phyloP scores from a whole-genome alignment of 495 filamentous ascomycete genomes.

The Sabuloglossum arenarium region DNA sequence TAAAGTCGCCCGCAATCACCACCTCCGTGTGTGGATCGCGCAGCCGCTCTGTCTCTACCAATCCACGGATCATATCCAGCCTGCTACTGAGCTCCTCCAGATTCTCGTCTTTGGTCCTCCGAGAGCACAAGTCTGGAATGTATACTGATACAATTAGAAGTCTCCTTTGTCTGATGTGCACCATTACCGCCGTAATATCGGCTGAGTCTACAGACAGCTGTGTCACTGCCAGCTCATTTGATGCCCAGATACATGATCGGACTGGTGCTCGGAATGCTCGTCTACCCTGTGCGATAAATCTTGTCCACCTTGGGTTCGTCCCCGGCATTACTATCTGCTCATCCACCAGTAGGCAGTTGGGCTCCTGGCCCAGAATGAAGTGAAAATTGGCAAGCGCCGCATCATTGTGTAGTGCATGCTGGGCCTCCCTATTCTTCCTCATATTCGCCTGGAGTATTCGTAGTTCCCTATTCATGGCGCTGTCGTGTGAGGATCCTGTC shows the following conservation, averaged over 20 bases:
- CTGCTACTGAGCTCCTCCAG: constrained; percentile 2
- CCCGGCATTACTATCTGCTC: constrained; percentile 4
- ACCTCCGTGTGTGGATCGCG: constrained; percentile 8
- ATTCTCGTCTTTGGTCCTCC: constrained; percentile 6
- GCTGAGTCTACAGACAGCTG: not conserved
- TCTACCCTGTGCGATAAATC: constrained; percentile 4
- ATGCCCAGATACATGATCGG: constrained; percentile 1
- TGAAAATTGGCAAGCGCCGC: constrained; percentile 5
- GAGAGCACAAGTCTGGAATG: not conserved
- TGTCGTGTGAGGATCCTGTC: constrained; percentile 5
- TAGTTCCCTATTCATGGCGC: constrained; percentile 4
- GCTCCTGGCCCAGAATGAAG: constrained; percentile 9
- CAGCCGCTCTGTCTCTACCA: constrained; percentile 2
- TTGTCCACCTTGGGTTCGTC: constrained; percentile 6
- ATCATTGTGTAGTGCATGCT: constrained; percentile 7
- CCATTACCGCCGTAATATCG: not conserved
- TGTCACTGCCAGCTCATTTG: not conserved
- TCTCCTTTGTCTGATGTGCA: not conserved
- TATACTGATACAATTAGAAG: not conserved
- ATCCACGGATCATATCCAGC: not conserved
- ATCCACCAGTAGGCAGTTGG: constrained; percentile 5
- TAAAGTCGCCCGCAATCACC: constrained; percentile 18
- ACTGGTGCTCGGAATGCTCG: not conserved
- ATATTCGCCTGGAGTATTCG: constrained; percentile 7
- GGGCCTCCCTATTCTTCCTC: constrained; percentile 5